Evolutionary conservation across 257 asterid genomes (phyloP).

Genomic region (Buddleja alternifolia): DNA sequence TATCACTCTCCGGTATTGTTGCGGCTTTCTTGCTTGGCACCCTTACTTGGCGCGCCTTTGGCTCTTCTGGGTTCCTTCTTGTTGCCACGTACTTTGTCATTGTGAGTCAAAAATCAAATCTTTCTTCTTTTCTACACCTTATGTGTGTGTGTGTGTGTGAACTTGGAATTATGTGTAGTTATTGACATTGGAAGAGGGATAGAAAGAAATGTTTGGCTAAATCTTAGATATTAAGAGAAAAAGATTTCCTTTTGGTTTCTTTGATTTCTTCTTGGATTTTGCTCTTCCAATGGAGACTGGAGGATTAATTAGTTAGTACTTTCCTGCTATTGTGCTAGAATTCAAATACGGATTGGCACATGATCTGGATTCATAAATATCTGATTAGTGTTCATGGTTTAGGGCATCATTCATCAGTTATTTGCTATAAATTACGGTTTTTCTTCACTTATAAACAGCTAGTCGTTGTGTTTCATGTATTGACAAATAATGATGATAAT

Average conservation of each 20-base stretch:
- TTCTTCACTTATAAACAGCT: too few relatives aligned
- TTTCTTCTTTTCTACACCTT: background rate
- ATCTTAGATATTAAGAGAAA: background rate
- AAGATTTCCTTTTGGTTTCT: background rate
- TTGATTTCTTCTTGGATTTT: conserved; percentile 21
- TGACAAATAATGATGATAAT: background rate
- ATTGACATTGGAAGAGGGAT: background rate
- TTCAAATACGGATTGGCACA: background rate
- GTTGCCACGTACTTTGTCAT: conserved; percentile 81
- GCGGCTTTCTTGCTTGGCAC: conserved; percentile 94
- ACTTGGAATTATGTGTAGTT: background rate
- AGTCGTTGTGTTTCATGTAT: background rate
- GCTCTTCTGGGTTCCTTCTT: conserved; percentile 73
- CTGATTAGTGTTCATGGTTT: background rate
- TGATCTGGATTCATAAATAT: background rate
- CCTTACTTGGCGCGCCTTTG: conserved; percentile 95
- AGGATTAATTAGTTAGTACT: background rate
- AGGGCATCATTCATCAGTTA: too few relatives aligned
- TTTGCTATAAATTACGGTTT: too few relatives aligned
- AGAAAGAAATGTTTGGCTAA: too few relatives aligned
- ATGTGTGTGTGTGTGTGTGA: background rate
- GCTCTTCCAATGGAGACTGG: background rate
- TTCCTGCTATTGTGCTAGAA: background rate
- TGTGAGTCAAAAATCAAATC: conserved; percentile 51
- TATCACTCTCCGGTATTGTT: conserved; percentile 75